Evolutionary conservation across 805 yeast genomes (phyloP), one percentile per base, ranked within the genome.

Genomic region (Starmerella floris): DNA sequence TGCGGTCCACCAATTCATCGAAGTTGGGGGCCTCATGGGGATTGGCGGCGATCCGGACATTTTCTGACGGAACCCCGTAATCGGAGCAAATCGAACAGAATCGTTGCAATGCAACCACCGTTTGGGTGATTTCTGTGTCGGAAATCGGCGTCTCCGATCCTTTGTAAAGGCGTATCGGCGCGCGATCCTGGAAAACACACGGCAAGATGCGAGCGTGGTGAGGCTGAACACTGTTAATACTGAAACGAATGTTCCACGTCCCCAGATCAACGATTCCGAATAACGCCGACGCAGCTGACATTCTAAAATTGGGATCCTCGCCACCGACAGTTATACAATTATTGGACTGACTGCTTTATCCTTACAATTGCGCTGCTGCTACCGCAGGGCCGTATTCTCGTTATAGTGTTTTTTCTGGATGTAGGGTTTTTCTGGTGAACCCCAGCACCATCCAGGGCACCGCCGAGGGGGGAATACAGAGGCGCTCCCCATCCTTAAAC

Each of bases 131-230:
- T 3, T 73, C 74, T 33, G 70, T 73, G 3, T 45, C 35, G 28
- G 43, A 40, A 34, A 48, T 54, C 3, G 37, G 48, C 17, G 31
- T 39, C 23, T 39, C 42, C 33, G 44, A 31, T 5, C 47, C 50
- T 46, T 77, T 83, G 55, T 74, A 77, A 17, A 80, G 59, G 0
- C 85, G 76, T 11, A 80, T 74, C 2, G 82, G 81, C 2, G 79
- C 68, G 37, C 85, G 62, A 51, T 80, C 88, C 49, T 79, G 82
- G 61, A 75, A 80, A 10, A 79, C 76, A 56, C 83, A 77, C 1
- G 91, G 88, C 72, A 81, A 73, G 4, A 77, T 76, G 47, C 91
- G 67, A 1, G 83, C 83, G 57, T 77, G 81, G 47, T 72, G 77
- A 1, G 79, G 66, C 3, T 80, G 78, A 38, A 73, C 68, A 2